These are phyloP conservation scores for Batrachochytrium dendrobatidis DNA, from an alignment of 371 early-diverging fungal genomes.

Conservation along the genomic window DNA sequence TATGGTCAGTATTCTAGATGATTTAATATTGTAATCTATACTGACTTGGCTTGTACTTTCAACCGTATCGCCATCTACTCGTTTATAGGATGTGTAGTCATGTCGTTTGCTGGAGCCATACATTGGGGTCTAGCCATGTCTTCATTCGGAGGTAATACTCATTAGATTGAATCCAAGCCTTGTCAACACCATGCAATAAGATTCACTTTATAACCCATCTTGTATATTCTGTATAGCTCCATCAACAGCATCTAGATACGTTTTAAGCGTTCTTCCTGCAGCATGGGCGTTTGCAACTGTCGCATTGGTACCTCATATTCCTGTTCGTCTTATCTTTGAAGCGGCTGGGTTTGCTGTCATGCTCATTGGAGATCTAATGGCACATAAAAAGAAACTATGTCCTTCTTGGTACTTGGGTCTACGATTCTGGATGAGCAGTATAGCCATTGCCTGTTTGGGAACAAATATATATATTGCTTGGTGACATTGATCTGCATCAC, in stretches of 20 bases:
- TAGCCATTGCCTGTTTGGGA: neutral
- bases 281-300: neutral
- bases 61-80: too few species aligned
- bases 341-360: neutral
- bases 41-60: neutral
- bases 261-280: neutral
- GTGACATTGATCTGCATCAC: neutral
- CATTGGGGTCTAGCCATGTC: conserved; percentile 24
- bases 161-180: too few species aligned
- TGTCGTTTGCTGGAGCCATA: conserved; percentile 20
- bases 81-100: conserved; percentile 3
- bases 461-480: neutral
- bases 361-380: neutral
- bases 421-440: neutral
- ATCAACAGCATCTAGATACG: neutral
- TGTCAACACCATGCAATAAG: too few species aligned
- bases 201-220: too few species aligned
- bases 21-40: neutral
- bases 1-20: conserved; percentile 3
- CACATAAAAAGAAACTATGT: neutral
- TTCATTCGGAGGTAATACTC: conserved; percentile 16
- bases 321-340: neutral
- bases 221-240: too few species aligned
- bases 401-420: neutral
- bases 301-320: neutral